Conservation (phyloP, 1,284 basidiomycete genomes). For the Leccinum holopus region DNA sequence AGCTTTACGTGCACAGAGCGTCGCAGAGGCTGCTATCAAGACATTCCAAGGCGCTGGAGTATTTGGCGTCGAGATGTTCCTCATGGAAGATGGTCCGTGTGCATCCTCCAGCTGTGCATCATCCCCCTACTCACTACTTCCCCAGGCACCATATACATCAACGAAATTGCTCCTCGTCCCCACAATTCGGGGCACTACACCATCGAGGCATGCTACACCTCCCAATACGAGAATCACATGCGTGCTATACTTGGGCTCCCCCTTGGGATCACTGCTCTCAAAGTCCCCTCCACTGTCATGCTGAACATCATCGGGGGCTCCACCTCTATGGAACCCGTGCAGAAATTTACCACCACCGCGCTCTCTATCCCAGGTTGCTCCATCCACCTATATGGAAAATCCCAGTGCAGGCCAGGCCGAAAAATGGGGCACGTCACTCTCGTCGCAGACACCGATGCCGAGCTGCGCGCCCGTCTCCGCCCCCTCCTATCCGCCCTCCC, state of each 20-base stretch:
- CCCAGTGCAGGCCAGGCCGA: constrained; percentile 83
- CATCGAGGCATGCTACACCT: constrained; percentile 96
- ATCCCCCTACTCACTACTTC: not conserved
- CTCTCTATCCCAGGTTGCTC: constrained; percentile 76
- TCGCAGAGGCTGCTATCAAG: constrained; percentile 84
- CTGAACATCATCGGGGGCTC: constrained; percentile 90
- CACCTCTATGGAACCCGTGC: constrained; percentile 61
- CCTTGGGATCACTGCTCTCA: constrained; percentile 85
- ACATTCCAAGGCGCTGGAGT: constrained; percentile 89
- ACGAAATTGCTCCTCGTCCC: constrained; percentile 98
- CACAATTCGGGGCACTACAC: constrained; percentile 99
- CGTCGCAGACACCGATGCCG: constrained; percentile 80
- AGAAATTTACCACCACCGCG: constrained; percentile 49
- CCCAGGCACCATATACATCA: constrained; percentile 78
- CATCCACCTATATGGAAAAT: constrained; percentile 93
- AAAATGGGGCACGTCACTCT: constrained; percentile 99
- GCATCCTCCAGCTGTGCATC: not conserved
- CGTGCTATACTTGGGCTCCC: constrained; percentile 93
- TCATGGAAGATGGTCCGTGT: constrained; percentile 74
- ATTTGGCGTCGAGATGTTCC: constrained; percentile 98
- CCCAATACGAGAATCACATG: constrained; percentile 98
- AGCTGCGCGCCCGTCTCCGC: constrained; percentile 68
- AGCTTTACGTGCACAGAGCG: constrained; percentile 59
- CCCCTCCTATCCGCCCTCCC: constrained; percentile 69
- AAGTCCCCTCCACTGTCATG: constrained; percentile 90